phyloP scores from a whole-genome alignment of 805 yeast genomes.

The Maudiozyma saulgeensis region DNA sequence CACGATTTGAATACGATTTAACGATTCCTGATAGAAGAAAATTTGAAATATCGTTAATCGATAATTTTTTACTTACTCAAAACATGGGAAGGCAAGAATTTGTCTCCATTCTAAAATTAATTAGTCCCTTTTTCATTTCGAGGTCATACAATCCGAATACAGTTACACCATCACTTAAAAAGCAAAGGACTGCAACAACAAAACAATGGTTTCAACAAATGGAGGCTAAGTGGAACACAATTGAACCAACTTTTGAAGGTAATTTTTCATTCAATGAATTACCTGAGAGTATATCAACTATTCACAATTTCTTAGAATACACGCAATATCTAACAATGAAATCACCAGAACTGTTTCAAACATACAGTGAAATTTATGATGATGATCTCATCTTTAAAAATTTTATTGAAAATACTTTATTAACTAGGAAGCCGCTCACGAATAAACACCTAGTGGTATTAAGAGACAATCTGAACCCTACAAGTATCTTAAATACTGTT shows the following conservation, averaged over 20 bases:
- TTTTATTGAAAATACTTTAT: conserved; percentile 20
- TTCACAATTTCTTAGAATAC: conserved; percentile 19
- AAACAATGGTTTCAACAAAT: conserved; percentile 24
- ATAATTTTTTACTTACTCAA: conserved; percentile 38
- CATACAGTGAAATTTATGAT: conserved; percentile 20
- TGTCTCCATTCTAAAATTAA: conserved; percentile 31
- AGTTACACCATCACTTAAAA: conserved; percentile 18
- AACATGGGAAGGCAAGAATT: conserved; percentile 42
- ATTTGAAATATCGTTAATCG: conserved; percentile 36
- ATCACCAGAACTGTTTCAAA: conserved; percentile 16
- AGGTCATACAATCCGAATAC: conserved; percentile 30
- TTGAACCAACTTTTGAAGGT: background rate
- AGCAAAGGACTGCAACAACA: conserved; percentile 14
- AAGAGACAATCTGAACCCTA: conserved; percentile 14
- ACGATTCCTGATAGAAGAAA: conserved; percentile 28
- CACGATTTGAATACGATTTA: conserved; percentile 20
- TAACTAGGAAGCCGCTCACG: conserved; percentile 19
- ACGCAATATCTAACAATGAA: conserved; percentile 16
- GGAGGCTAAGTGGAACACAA: conserved; percentile 20
- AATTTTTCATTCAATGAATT: conserved; percentile 4
- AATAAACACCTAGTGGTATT: conserved; percentile 12
- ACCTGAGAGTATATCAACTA: conserved; percentile 15
- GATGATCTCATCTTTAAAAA: conserved; percentile 20
- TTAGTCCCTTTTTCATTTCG: conserved; percentile 37
- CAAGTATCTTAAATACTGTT: conserved; percentile 22